Evolutionary conservation across 805 yeast species (phyloP), one percentile per base, ranked within the genome.

Genomic region (Maudiozyma barnettii): DNA sequence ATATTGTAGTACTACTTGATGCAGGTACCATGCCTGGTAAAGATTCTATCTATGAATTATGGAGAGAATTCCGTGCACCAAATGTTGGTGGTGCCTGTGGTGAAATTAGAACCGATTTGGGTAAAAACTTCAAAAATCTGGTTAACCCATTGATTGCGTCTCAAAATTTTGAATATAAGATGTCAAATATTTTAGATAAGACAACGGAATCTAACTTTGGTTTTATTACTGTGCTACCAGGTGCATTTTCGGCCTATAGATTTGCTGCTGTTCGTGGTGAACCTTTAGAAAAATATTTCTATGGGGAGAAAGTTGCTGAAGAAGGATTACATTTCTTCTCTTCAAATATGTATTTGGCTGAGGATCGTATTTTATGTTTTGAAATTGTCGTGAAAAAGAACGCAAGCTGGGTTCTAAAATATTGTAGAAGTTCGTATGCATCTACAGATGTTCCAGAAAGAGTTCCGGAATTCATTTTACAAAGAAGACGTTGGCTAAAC

Each of bases 31-130:
- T 82, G 63, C 96, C 98, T 2, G 78, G 85, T 4, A 76, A 78
- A 51, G 87, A 85, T 54, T 82, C 97, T 2, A 78, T 91, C 45
- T 90, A 86, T 64, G 84, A 86, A 55, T 68, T 93, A 48, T 91
- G 99, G 99, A 81, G 81, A 63, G 78, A 90, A 38, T 93, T 91
- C 60, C 73, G 72, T 50, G 75, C 81, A 56, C 83, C 88, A 1
- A 76, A 79, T 46, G 95, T 91, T 19, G 99, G 95, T 2, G 99
- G 99, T 37, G 95, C 97, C 1, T 91, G 99, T 77, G 99, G 99
- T 46, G 98, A 93, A 63, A 91, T 93, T 66, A 82, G 80, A 53
- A 95, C 93, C 0, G 81, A 83, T 64, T 69, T 90, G 46, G 97
- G 98, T 2, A 71, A 70, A 20, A 73, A 70, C 12, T 76, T 72